Conservation (phyloP, 1,284 basidiomycete genomes). For the Baeospora myosura region DNA sequence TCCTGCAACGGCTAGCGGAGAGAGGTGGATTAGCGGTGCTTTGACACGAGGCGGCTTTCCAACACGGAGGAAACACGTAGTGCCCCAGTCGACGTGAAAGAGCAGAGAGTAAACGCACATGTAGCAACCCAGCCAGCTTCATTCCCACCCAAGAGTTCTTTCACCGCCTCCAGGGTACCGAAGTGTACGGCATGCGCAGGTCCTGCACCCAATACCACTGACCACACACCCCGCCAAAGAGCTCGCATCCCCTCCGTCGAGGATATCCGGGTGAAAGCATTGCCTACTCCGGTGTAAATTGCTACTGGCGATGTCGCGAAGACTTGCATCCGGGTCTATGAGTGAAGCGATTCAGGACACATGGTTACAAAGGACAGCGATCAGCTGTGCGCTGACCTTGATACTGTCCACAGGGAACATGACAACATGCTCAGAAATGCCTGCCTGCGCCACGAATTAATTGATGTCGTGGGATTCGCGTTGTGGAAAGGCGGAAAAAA, state of each 20-base stretch:
- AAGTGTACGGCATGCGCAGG: conserved; percentile 99
- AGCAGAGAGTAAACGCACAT: conserved; percentile 40
- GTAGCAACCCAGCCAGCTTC: conserved; percentile 71
- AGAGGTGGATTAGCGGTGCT: conserved; percentile 5
- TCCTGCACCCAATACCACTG: conserved; percentile 95
- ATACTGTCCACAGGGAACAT: conserved; percentile 99
- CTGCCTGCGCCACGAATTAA: conserved; percentile 61
- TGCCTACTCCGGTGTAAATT: conserved; percentile 82
- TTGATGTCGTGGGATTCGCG: conserved; percentile 3
- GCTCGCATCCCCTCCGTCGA: conserved; percentile 88
- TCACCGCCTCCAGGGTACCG: conserved; percentile 91
- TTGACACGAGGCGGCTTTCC: no score
- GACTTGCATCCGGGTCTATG: conserved; percentile 97
- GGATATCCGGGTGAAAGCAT: conserved; percentile 86
- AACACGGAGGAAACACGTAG: no score
- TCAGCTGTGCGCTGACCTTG: conserved; percentile 57
- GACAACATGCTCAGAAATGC: conserved; percentile 97
- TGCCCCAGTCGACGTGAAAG: not conserved
- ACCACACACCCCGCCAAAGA: conserved; percentile 94
- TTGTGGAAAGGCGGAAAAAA: conserved; percentile 11
- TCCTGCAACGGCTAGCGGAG: conserved; percentile 75
- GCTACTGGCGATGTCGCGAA: conserved; percentile 78
- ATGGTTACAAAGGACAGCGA: conserved; percentile 9
- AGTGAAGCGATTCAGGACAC: not conserved
- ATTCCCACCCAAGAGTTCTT: conserved; percentile 90